Base-by-base conservation (phyloP, 345 rosid genomes). In the Bretschneidera sinensis region DNA sequence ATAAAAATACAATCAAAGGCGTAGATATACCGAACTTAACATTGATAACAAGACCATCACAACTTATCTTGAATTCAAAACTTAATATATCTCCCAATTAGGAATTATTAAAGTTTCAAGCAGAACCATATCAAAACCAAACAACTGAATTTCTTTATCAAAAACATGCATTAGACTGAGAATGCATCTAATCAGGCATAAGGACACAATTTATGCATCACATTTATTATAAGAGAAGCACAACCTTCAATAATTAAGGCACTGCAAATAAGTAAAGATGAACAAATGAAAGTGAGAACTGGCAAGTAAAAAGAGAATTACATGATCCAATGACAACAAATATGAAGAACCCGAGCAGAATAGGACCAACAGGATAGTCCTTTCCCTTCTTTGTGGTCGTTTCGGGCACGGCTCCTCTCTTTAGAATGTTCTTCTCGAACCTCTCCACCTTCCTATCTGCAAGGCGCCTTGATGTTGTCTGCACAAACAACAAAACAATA, bases 271-370 rank as follows among this genome's bases (percentile, higher is more conserved):
- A 24, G 4, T 21, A 15, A 43, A 21, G 20, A 35, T 15, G 11
- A 20, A 11, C 45, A 39, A 39, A 39, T 39, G 4, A 39, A 39
- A 39, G 10, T 5, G 45, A 39, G 4, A 39, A 39, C 16, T 14
- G 16, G 45, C 1, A 4, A 9, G 11, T 39, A 39, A 39, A 39
- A 17, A 49, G 20, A 24, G 56, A 64, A 87, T 75, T 19, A 94
- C 99, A 90, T 68, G 99, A 94, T 10, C 99, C 99, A 53, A 90
- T 85, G 80, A 88, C 96, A 8, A 94, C 95, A 45, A 94, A 94
- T 11, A 94, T 54, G 63, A 94, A 94, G 88, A 94, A 94, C 4
- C 97, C 99, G 20, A 94, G 92, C 13, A 94, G 73, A 55, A 94
- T n/a, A 1, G 99, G 99, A 17, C 96, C 96, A 8, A 90, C 96